A percentile compares a stretch with the other conserved stretches of the same genome.
Evolutionary conservation across 768 basidiomycete species (phyloP).

Genomic region (Daedaleopsis sinensis): DNA sequence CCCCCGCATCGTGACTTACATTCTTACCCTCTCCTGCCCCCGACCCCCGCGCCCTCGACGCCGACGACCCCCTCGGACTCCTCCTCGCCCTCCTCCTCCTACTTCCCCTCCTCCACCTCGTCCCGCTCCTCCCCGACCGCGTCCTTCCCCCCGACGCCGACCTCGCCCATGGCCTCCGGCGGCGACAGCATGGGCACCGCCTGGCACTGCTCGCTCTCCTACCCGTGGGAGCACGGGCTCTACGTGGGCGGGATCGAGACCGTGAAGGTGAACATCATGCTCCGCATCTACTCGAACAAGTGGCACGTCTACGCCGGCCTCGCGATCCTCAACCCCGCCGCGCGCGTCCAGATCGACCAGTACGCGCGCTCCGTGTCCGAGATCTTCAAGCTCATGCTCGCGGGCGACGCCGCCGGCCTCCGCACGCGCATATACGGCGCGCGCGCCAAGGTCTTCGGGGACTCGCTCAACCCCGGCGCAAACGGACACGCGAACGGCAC

Average conservation of each 20-base stretch:
- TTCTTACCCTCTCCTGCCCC: background rate
- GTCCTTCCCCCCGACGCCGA: background rate
- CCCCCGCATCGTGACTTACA: background rate
- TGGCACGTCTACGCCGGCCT: conserved; percentile 99
- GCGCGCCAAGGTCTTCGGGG: conserved; percentile 75
- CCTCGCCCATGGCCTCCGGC: background rate
- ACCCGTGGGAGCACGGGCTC: conserved; percentile 95
- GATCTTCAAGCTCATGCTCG: conserved; percentile 95
- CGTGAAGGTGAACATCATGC: conserved; percentile 94
- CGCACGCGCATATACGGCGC: conserved; percentile 75
- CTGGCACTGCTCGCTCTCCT: conserved; percentile 75
- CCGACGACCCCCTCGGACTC: background rate
- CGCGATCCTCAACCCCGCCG: conserved; percentile 95
- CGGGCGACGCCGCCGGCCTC: conserved; percentile 54
- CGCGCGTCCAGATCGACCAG: conserved; percentile 86
- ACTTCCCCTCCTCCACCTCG: background rate
- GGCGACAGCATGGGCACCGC: conserved; percentile 92
- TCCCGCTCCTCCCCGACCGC: background rate
- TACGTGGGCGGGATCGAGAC: conserved; percentile 98
- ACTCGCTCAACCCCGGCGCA: conserved; percentile 18
- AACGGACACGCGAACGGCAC: conserved; percentile 11
- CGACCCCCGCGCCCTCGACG: background rate
- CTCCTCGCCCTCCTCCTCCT: background rate
- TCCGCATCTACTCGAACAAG: conserved; percentile 95
- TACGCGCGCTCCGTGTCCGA: conserved; percentile 85